phyloP scores from a whole-genome alignment of 2,329 filamentous ascomycete species.

The Colletotrichum somersetense region DNA sequence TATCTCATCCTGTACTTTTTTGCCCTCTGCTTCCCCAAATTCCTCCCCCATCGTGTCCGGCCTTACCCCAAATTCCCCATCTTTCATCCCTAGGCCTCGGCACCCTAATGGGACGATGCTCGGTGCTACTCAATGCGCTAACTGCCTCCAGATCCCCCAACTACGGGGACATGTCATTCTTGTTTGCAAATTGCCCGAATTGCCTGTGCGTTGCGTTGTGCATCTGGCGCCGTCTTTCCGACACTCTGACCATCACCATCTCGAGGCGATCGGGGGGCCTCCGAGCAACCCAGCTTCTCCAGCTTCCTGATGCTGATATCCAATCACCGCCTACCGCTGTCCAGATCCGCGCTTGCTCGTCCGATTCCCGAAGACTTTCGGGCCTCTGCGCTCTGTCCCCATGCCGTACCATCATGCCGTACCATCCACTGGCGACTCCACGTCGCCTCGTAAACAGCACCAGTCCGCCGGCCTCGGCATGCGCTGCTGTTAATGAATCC shows the following conservation, averaged over 20 bases:
- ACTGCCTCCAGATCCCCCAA: slow-evolving; percentile 29
- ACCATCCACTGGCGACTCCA: not conserved
- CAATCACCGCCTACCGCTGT: slow-evolving; percentile 5
- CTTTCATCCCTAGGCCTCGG: slow-evolving; percentile 38
- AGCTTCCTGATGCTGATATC: slow-evolving; percentile 27
- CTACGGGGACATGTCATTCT: slow-evolving; percentile 29
- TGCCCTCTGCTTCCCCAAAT: slow-evolving; percentile 1
- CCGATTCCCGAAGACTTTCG: slow-evolving; percentile 29
- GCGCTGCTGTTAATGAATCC: slow-evolving; percentile 22
- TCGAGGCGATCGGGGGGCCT: slow-evolving; percentile 25
- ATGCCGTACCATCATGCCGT: not conserved
- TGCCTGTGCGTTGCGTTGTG: slow-evolving; percentile 31
- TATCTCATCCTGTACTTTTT: slow-evolving; percentile 21
- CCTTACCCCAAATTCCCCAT: slow-evolving; percentile 38
- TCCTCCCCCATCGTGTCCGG: slow-evolving; percentile 9
- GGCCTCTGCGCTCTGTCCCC: not conserved
- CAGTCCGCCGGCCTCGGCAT: slow-evolving; percentile 21
- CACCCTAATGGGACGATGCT: slow-evolving; percentile 46
- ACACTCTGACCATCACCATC: not conserved
- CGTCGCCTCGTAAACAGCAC: slow-evolving; percentile 22
- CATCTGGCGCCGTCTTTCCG: slow-evolving; percentile 13
- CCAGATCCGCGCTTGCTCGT: slow-evolving; percentile 29
- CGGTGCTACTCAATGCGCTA: slow-evolving; percentile 47
- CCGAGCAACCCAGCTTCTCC: slow-evolving; percentile 27
- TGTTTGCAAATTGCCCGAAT: slow-evolving; percentile 42